Evolutionary conservation across 2,329 filamentous ascomycete genomes (phyloP).

Genomic region (Nannizziopsis arthrosporioides): DNA sequence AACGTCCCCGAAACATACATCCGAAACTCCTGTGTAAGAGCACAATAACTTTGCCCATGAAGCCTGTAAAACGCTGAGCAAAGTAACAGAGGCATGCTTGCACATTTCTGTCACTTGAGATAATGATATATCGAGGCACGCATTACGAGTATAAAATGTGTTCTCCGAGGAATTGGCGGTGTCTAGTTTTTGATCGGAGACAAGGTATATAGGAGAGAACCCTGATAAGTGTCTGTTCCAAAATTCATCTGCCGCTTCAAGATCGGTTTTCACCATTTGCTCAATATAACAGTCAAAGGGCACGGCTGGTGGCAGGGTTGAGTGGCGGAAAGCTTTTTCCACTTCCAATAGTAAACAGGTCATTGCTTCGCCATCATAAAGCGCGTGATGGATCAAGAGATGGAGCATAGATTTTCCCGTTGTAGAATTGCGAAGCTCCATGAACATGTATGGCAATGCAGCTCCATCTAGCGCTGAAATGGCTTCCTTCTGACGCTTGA

Average conservation of each 20-base stretch:
- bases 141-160: not conserved
- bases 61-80: slow-evolving; percentile 59
- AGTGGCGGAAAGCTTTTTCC: slow-evolving; percentile 44
- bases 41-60: slow-evolving; percentile 58
- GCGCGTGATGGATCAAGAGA: slow-evolving; percentile 61
- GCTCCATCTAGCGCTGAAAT: slow-evolving; percentile 19
- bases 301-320: slow-evolving; percentile 39
- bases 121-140: slow-evolving; percentile 24
- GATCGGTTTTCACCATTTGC: slow-evolving; percentile 42
- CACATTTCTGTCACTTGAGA: slow-evolving; percentile 30
- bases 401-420: slow-evolving; percentile 20
- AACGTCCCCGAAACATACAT: slow-evolving; percentile 81
- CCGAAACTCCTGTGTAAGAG: slow-evolving; percentile 43
- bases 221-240: slow-evolving; percentile 50
- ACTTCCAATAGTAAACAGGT: slow-evolving; percentile 57
- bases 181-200: not conserved
- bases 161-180: not conserved
- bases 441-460: slow-evolving; percentile 22
- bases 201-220: slow-evolving; percentile 38
- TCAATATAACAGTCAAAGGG: slow-evolving; percentile 54
- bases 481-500: slow-evolving; percentile 34
- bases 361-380: slow-evolving; percentile 79
- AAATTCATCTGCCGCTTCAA: slow-evolving; percentile 46
- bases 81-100: slow-evolving; percentile 46
- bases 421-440: slow-evolving; percentile 12